Percentiles rank a stretch among this genome's conserved stretches.
Evolutionary conservation across 768 basidiomycete species (phyloP).

Genomic region (Boletus rubroflammeus): DNA sequence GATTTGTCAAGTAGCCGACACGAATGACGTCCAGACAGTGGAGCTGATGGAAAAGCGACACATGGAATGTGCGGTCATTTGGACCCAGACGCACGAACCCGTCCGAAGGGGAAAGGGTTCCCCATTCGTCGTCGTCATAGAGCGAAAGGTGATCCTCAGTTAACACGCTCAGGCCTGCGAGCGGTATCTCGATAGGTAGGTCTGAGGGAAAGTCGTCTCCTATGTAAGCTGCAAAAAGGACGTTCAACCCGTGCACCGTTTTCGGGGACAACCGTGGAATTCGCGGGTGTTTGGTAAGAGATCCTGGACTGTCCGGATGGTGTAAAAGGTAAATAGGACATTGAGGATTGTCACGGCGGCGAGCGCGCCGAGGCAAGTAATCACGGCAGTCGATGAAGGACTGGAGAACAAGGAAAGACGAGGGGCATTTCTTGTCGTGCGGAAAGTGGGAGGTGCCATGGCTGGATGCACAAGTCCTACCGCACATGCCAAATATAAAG

Average conservation of each 20-base stretch:
- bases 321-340: conserved; percentile 17
- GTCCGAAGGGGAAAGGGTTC: conserved; percentile 30
- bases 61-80: conserved; percentile 30
- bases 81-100: conserved; percentile 36
- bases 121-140: conserved; percentile 36
- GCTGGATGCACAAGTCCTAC: not conserved
- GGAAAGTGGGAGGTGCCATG: conserved; percentile 5
- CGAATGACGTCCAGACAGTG: conserved; percentile 44
- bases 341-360: conserved; percentile 22
- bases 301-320: conserved; percentile 12
- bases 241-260: not conserved
- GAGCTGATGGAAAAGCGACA: conserved; percentile 46
- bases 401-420: not conserved
- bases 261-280: not conserved
- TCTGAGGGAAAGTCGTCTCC: conserved; percentile 32
- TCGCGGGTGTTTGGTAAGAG: conserved; percentile 14
- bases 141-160: conserved; percentile 29
- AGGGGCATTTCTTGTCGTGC: not conserved
- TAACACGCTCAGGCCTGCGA: conserved; percentile 26
- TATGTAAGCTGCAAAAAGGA: conserved; percentile 18
- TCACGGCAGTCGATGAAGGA: not conserved
- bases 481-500: not conserved
- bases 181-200: conserved; percentile 30
- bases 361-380: conserved; percentile 19
- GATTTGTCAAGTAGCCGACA: conserved; percentile 24